Conservation (phyloP, 257 asterid species). For the Anisodus tanguticus region DNA sequence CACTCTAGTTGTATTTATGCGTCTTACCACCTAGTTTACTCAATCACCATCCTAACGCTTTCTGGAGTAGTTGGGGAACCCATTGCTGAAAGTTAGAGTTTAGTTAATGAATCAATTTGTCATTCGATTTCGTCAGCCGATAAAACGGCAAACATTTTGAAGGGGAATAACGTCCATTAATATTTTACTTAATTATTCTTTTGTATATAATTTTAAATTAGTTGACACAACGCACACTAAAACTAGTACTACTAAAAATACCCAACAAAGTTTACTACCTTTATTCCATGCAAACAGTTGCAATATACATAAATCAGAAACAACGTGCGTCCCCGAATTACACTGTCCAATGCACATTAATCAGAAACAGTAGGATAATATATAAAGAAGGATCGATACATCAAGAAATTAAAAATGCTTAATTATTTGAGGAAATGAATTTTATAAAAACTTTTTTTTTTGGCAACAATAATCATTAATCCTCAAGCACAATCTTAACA, state of each 20-base stretch:
- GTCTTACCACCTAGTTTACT: too few species aligned
- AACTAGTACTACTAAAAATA: background rate
- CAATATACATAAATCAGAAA: background rate
- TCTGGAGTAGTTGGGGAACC: too few species aligned
- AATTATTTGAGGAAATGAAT: background rate
- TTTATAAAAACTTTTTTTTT: background rate
- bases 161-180: too few species aligned
- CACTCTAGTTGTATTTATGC: too few species aligned
- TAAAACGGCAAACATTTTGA: too few species aligned
- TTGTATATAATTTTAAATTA: too few species aligned
- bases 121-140: too few species aligned
- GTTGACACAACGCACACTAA: too few species aligned
- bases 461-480: constrained; percentile 23
- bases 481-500: constrained; percentile 62
- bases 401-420: background rate
- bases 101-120: too few species aligned
- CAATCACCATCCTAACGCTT: too few species aligned
- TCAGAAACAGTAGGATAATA: background rate
- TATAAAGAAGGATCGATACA: background rate
- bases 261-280: background rate
- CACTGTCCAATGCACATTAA: background rate
- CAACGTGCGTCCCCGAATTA: background rate
- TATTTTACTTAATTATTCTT: too few species aligned
- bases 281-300: constrained; percentile 13
- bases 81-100: too few species aligned